Evolutionary conservation across 2,329 filamentous ascomycete genomes (phyloP).

Genomic region (Annulohypoxylon truncatum): DNA sequence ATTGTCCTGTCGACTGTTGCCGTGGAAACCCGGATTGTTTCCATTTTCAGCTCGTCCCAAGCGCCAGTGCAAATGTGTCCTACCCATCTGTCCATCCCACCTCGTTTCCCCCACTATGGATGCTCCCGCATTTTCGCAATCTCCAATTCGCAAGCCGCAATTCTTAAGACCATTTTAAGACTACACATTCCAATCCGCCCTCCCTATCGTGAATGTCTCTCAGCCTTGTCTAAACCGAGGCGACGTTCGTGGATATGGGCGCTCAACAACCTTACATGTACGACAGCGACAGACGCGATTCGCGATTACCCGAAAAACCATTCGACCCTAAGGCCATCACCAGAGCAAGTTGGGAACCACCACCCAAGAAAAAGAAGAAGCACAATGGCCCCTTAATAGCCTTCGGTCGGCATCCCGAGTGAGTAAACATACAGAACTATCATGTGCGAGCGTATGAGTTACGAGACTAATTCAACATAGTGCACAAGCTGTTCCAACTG

Average conservation of each 20-base stretch:
- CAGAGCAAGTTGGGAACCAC: conserved; percentile 78
- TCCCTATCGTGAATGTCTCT: conserved; percentile 36
- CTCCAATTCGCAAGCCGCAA: neutral
- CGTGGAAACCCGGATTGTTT: conserved; percentile 41
- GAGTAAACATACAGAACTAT: conserved; percentile 51
- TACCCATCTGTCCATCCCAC: conserved; percentile 22
- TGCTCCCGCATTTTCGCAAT: conserved; percentile 17
- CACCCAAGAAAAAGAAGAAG: conserved; percentile 73
- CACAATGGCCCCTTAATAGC: conserved; percentile 80
- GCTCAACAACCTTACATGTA: conserved; percentile 49
- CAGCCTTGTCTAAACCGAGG: conserved; percentile 36
- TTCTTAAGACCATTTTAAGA: conserved; percentile 33
- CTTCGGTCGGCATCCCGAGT: conserved; percentile 91
- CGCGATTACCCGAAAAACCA: conserved; percentile 44
- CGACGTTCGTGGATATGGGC: conserved; percentile 44
- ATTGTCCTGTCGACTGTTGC: conserved; percentile 41
- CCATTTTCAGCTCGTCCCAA: conserved; percentile 2
- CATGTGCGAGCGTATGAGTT: neutral
- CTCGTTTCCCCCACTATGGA: conserved; percentile 22
- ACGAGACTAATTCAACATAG: conserved; percentile 49
- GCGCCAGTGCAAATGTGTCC: neutral
- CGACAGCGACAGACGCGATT: conserved; percentile 45
- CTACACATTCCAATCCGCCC: conserved; percentile 33
- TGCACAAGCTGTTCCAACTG: conserved; percentile 72
- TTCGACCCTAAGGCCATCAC: conserved; percentile 86